A percentile compares a stretch with the other conserved stretches of the same genome.
These are phyloP conservation scores for Plicaturopsis crispa DNA, from an alignment of 768 basidiomycete species.

Conservation along the genomic window DNA sequence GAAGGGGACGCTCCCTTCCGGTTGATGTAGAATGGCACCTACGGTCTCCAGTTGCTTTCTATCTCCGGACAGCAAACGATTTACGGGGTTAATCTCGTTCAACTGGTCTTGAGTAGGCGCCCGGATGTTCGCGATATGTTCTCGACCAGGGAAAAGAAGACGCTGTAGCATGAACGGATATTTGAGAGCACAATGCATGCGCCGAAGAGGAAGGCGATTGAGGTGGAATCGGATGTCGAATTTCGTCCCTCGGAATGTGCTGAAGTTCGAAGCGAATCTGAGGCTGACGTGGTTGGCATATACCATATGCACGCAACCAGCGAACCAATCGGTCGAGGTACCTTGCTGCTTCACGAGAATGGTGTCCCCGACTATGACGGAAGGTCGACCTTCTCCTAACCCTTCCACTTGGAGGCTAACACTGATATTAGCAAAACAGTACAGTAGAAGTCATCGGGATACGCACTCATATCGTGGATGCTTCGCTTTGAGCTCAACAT, in stretches of 20 bases:
- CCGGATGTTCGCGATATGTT: constrained; percentile 17
- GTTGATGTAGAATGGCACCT: constrained; percentile 31
- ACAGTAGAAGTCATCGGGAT: too few relatives aligned
- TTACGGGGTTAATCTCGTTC: constrained; percentile 22
- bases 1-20: constrained; percentile 44
- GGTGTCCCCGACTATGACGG: constrained; percentile 44
- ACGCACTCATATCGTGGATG: constrained; percentile 10
- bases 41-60: constrained; percentile 42
- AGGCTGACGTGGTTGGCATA: constrained; percentile 43
- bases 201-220: constrained; percentile 44
- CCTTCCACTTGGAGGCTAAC: constrained; percentile 37
- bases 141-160: constrained; percentile 39
- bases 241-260: constrained; percentile 22
- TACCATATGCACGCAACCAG: constrained; percentile 51
- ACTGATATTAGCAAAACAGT: not conserved
- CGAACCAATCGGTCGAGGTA: constrained; percentile 38
- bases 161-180: constrained; percentile 34
- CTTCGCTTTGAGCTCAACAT: constrained; percentile 6
- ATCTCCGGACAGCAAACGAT: constrained; percentile 39
- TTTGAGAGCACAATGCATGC: constrained; percentile 55
- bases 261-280: constrained; percentile 39
- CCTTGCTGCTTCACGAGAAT: constrained; percentile 32
- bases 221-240: constrained; percentile 52
- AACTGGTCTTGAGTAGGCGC: constrained; percentile 7
- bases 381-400: constrained; percentile 50